Evolutionary conservation across 2,329 filamentous ascomycete genomes (phyloP), one percentile per base, ranked within the genome.

Genomic region (Aspergillus sp.): DNA sequence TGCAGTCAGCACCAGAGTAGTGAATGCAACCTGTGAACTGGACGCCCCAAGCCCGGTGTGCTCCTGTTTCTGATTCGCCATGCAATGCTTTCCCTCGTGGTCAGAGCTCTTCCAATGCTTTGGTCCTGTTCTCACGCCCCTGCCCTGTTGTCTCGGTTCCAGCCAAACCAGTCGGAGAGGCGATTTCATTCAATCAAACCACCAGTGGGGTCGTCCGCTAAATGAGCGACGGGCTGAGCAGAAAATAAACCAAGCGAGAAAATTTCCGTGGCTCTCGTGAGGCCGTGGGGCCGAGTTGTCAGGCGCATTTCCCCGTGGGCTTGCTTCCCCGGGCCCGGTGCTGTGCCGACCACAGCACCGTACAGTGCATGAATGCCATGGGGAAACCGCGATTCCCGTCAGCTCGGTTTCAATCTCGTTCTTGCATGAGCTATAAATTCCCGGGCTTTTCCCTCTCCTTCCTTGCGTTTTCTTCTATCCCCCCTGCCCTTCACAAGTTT

Each of bases 261-360:
- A 44, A 35, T 39, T 41, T 45, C 25, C 39, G 35, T 48, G 45
- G 31, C 35, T 31, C 19, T 25, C 17, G 7, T 27, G 27, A 15
- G 33, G n/a, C 46, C 19, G 6, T 56, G 55, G 56, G 44, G 56
- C 60, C 60, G 60, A 57, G 37, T 52, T 53, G 46, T 37, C 21
- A 48, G 23, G 21, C 35, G 15, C 33, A 39, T 56, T 56, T 60
- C 62, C 62, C 62, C 61, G 57, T 64, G 61, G 61, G 61, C 54
- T 45, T 31, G 59, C 35, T 57, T 56, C 58, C 61, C 55, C 58
- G 58, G 62, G 55, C 19, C 40, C 52, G 56, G 41, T 50, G 52
- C 60, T 31, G 27, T 31, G 27, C 27, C 60, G 60, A 64, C 52
- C 33, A 45, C 6, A 31, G 35, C 33, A 23, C 15, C 25, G 17